Base-by-base conservation (phyloP, 1,139 yeast genomes). In the Taphrina confusa region DNA sequence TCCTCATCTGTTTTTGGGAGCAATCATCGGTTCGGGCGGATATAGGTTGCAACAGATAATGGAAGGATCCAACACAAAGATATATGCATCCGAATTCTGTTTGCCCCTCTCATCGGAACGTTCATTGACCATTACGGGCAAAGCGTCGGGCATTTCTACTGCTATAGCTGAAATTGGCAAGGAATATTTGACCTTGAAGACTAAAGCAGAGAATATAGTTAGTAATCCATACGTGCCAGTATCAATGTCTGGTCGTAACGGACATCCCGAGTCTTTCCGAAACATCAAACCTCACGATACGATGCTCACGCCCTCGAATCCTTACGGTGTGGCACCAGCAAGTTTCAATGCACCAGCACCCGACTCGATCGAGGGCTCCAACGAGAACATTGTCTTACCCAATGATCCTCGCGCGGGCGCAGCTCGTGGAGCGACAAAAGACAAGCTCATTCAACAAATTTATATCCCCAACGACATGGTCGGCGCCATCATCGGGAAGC, bases 401-500 rank as follows among this genome's bases (percentile, higher is more conserved):
- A 44, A 54, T 22, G 54, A 42, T 18, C 62, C 44, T 14, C 52
- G 42, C 9, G 57, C 57, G 8, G 46, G 36, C 11, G 55, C 45
- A 5, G 60, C 60, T 8, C 27, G 51, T 1, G 44, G 30, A 2
- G 42, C 39, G 31, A 46, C 58, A 16, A 40, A 47, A 25, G 60
- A 52, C 23, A 42, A 45, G 66, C 76, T 77, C 65, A 79, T 80
- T 62, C 90, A 87, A 71, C 91, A 86, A 64, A 76, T 88, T 2
- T 84, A 75, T 66, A 89, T 89, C 47, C 91, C 95, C 37, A 85
- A 86, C 68, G 80, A 81, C 49, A 84, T 79, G 71, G 91, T 88
- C 52, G 96, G 96, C 0, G 82, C 88, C 37, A 85, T 89, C 20
- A 89, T 89, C 65, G 96, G 96, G 5, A 87, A 84, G 72, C 89